Percentiles rank a stretch among this genome's conserved stretches.
Evolutionary conservation across 495 filamentous ascomycete genomes (phyloP).

Genomic region (Opeltia flavorubescens): DNA sequence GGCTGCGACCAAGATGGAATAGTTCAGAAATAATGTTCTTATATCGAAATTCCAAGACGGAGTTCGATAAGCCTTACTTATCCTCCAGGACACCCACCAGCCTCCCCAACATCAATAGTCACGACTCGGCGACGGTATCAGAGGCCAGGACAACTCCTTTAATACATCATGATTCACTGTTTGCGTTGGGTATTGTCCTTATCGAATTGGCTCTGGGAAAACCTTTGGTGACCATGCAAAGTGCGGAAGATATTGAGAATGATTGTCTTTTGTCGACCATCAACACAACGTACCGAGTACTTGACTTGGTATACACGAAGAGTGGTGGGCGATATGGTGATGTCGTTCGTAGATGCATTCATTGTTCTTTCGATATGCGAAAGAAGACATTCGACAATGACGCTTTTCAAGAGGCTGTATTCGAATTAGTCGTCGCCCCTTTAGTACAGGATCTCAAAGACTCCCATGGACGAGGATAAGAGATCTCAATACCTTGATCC

Average conservation of each 20-base stretch:
- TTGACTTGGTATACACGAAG: constrained; percentile 15
- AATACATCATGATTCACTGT: constrained; percentile 18
- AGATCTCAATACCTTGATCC: too few relatives aligned
- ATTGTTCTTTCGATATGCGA: constrained; percentile 10
- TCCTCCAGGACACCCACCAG: not conserved
- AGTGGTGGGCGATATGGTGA: constrained; percentile 18
- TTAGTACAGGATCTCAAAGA: constrained; percentile 9
- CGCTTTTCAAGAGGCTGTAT: constrained; percentile 15
- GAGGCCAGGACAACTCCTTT: too few relatives aligned
- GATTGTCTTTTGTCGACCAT: constrained; percentile 12
- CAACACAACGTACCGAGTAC: constrained; percentile 16
- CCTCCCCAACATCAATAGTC: not conserved
- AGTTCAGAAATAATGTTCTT: constrained; percentile 18
- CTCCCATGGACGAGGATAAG: too few relatives aligned
- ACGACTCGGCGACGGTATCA: too few relatives aligned
- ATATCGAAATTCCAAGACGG: too few relatives aligned
- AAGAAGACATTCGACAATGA: constrained; percentile 14
- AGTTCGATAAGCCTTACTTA: not conserved
- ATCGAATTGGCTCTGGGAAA: constrained; percentile 21
- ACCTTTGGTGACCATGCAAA: constrained; percentile 10
- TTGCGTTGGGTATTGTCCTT: constrained; percentile 20
- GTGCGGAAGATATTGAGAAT: constrained; percentile 14
- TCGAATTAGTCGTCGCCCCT: constrained; percentile 9
- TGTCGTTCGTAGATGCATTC: constrained; percentile 18
- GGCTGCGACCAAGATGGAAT: constrained; percentile 19